These are phyloP conservation scores for Apophysomyces trapeziformis DNA, from an alignment of 371 early-diverging fungal genomes.

Conservation along the genomic window DNA sequence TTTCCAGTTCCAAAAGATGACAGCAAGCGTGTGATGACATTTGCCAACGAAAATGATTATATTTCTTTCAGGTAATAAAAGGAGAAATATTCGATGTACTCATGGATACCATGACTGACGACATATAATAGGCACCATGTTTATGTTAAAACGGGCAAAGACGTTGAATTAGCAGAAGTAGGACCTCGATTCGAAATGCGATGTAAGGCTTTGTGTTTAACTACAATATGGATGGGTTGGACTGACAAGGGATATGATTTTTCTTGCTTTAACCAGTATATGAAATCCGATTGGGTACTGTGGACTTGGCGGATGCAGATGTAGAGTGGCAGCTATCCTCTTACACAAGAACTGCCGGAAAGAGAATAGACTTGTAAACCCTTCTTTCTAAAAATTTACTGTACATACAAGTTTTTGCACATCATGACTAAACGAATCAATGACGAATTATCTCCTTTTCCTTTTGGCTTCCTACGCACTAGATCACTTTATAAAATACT, in stretches of 20 bases:
- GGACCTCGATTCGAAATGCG: constrained; percentile 98
- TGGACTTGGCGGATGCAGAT: constrained; percentile 95
- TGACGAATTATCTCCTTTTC: too few relatives aligned
- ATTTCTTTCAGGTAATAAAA: constrained; percentile 87
- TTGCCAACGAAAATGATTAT: constrained; percentile 94
- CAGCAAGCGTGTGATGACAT: constrained; percentile 95
- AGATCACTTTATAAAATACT: too few relatives aligned
- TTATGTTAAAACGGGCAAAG: constrained; percentile 84
- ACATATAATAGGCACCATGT: constrained; percentile 86
- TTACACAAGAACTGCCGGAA: constrained; percentile 94
- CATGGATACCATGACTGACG: not conserved
- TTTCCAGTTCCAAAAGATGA: constrained; percentile 98
- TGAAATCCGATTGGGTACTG: constrained; percentile 94
- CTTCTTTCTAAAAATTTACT: not conserved
- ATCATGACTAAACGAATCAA: not conserved
- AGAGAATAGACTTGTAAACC: constrained; percentile 75
- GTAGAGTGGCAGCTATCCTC: constrained; percentile 97
- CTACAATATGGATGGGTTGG: not conserved
- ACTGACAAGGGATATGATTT: not conserved
- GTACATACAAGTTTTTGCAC: not conserved
- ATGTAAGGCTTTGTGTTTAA: constrained; percentile 52
- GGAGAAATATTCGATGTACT: not conserved
- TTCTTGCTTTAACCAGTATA: constrained; percentile 61
- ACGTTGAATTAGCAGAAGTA: constrained; percentile 95
- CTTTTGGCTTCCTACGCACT: too few relatives aligned